A percentile compares a stretch with the other conserved stretches of the same genome.
phyloP scores from a whole-genome alignment of 345 rosid species.

The Mallotus nudiflorus region DNA sequence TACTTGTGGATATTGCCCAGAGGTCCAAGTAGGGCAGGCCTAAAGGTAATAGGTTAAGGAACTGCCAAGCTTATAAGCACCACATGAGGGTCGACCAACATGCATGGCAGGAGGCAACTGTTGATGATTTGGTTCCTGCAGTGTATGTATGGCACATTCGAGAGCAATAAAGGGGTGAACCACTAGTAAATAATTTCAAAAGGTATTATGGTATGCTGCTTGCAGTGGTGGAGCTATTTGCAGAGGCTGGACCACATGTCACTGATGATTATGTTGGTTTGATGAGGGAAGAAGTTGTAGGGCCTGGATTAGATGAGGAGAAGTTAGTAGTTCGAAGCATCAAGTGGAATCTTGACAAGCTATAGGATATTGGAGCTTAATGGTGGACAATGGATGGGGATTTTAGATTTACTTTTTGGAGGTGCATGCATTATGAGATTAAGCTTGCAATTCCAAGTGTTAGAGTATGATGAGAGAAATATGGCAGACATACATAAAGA shows the following conservation, averaged over 20 bases:
- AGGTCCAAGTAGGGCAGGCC: constrained; percentile 55
- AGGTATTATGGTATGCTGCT: constrained; percentile 54
- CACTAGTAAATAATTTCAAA: constrained; percentile 41
- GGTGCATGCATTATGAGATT: background rate
- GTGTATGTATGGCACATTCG: constrained; percentile 50
- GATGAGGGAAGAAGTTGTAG: constrained; percentile 42
- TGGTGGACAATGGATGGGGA: background rate
- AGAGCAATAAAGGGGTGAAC: constrained; percentile 20
- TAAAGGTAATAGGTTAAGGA: too few relatives aligned
- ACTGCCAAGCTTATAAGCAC: too few relatives aligned
- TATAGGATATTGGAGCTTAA: background rate
- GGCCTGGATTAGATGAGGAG: constrained; percentile 40
- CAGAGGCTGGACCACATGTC: constrained; percentile 47
- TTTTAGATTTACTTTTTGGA: background rate
- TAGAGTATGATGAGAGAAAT: too few relatives aligned
- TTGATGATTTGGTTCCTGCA: constrained; percentile 49
- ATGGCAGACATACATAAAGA: background rate
- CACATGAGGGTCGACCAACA: constrained; percentile 62
- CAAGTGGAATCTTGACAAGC: background rate
- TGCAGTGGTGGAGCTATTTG: constrained; percentile 49
- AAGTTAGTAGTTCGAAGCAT: background rate
- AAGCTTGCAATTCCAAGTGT: background rate
- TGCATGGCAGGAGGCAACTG: constrained; percentile 56
- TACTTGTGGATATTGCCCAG: constrained; percentile 55
- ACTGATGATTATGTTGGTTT: constrained; percentile 30